These are phyloP conservation scores for Erythrobasidium hasegawianum DNA, from an alignment of 1,284 basidiomycete genomes.

Conservation along the genomic window DNA sequence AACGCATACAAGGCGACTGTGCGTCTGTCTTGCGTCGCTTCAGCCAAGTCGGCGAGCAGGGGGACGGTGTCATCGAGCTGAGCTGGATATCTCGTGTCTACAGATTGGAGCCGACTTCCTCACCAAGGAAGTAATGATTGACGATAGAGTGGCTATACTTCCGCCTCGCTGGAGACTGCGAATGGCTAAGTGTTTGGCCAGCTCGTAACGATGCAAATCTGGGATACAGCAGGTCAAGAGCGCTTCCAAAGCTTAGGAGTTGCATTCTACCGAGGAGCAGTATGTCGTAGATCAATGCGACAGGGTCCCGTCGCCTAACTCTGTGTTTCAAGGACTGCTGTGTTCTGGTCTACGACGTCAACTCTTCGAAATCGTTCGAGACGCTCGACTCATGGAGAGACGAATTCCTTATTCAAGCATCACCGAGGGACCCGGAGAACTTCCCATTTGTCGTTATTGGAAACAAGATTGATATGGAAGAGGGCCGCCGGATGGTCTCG, in stretches of 20 bases:
- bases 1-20: slow-evolving; percentile 99
- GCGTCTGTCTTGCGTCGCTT: slow-evolving; percentile 51
- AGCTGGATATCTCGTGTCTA: slow-evolving; percentile 32
- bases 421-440: slow-evolving; percentile 97
- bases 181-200: background rate
- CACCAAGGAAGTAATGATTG: slow-evolving; percentile 98
- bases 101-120: slow-evolving; percentile 57
- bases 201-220: slow-evolving; percentile 57
- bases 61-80: no score
- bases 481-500: slow-evolving; percentile 95
- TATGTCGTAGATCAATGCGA: no score
- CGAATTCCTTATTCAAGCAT: slow-evolving; percentile 96
- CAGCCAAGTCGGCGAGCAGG: background rate
- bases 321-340: slow-evolving; percentile 71
- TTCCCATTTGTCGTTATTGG: slow-evolving; percentile 98
- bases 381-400: slow-evolving; percentile 96
- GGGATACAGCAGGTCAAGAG: slow-evolving; percentile 99
- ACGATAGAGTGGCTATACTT: slow-evolving; percentile 75
- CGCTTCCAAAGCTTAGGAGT: slow-evolving; percentile 98
- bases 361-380: slow-evolving; percentile 97
- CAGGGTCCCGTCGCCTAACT: no score
- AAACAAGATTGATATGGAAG: slow-evolving; percentile 99
- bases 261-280: slow-evolving; percentile 94
- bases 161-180: slow-evolving; percentile 65
- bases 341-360: slow-evolving; percentile 98